Evolutionary conservation across 176 grass and related monocot species (phyloP).

Genomic region (Alloteropsis semialata): DNA sequence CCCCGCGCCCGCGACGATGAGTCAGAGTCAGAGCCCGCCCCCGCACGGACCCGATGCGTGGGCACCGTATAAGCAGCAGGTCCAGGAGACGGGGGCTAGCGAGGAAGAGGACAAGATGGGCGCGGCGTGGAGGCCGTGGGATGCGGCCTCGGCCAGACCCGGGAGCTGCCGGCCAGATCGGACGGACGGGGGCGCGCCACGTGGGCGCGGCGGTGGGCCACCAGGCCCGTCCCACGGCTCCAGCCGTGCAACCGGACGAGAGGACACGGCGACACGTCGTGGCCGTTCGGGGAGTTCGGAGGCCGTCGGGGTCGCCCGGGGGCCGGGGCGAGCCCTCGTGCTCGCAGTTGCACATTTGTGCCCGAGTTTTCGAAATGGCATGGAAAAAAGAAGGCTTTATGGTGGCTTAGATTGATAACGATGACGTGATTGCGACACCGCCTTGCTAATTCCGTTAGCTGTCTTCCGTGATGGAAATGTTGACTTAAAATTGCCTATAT

Average conservation of each 20-base stretch:
- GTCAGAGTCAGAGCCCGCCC: slow-evolving; percentile 23
- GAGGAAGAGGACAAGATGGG: slow-evolving; percentile 34
- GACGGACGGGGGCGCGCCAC: neutral
- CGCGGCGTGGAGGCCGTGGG: slow-evolving; percentile 17
- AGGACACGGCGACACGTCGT: slow-evolving; percentile 19
- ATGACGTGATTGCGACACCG: neutral
- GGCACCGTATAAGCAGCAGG: slow-evolving; percentile 14
- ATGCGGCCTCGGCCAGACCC: neutral
- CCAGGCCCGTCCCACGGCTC: neutral
- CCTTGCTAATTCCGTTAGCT: neutral
- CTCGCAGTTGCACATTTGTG: neutral
- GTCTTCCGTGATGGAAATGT: neutral
- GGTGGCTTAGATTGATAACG: neutral
- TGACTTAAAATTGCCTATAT: neutral
- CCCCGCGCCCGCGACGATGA: slow-evolving; percentile 3
- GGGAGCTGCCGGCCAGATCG: neutral
- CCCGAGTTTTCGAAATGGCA: neutral
- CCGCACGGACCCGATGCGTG: slow-evolving; percentile 34
- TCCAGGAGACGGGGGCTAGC: neutral
- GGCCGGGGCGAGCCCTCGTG: no score
- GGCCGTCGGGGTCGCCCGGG: neutral
- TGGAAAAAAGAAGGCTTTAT: neutral
- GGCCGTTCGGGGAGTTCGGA: neutral
- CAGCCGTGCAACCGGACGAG: neutral
- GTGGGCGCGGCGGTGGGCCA: neutral